Percentiles rank a stretch among this genome's conserved stretches.
phyloP scores from a whole-genome alignment of 73 alveolate species.

The Effrenium voratum region DNA sequence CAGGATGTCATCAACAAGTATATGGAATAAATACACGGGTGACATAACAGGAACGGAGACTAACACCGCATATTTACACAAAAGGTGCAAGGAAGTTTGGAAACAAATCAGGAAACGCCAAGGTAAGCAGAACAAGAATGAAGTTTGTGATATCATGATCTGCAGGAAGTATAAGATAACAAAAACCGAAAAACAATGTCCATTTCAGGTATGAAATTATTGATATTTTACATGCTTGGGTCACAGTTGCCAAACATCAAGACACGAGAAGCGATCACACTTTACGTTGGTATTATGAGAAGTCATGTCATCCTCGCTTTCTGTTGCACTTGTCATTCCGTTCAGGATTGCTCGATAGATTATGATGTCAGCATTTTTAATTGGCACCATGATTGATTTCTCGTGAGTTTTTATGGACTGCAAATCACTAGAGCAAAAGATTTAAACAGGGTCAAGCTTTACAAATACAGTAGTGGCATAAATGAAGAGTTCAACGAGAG shows the following conservation, averaged over 20 bases:
- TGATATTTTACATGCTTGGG: not conserved
- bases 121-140: not conserved
- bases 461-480: not conserved
- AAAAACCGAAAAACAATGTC: not conserved
- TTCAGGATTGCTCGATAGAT: slow-evolving; percentile 26
- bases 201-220: not conserved
- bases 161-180: not conserved
- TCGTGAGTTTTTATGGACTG: not conserved
- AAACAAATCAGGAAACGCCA: not conserved
- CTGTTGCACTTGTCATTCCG: slow-evolving; percentile 26
- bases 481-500: not conserved
- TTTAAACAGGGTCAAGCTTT: slow-evolving; percentile 4
- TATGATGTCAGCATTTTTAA: slow-evolving; percentile 18
- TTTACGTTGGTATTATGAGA: not conserved
- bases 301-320: not conserved
- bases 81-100: not conserved
- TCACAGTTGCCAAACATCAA: not conserved
- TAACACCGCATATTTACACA: not conserved
- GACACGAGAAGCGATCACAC: not conserved
- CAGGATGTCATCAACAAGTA: not conserved
- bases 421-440: slow-evolving; percentile 8
- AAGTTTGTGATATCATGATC: not conserved
- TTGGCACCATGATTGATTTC: not conserved
- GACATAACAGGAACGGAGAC: not conserved
- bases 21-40: not conserved